Evolutionary conservation across 2,329 filamentous ascomycete genomes (phyloP).

Genomic region (Hypoxylon sp.): DNA sequence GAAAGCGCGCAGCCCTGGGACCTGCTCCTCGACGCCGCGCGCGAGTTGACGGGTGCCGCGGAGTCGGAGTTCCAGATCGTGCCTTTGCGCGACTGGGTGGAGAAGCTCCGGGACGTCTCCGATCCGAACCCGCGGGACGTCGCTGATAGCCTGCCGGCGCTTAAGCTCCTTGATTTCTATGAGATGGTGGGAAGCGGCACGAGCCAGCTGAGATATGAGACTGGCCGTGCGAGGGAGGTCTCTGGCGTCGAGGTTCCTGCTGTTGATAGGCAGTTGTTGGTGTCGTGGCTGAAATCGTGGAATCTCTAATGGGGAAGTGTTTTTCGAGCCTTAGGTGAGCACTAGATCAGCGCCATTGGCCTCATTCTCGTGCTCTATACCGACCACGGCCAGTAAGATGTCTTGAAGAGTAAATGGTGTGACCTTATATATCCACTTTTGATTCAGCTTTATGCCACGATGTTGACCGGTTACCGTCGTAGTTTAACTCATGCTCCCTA

Average conservation of each 20-base stretch:
- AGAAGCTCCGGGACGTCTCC: neutral
- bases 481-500: too few relatives aligned
- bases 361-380: too few relatives aligned
- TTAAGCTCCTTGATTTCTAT: conserved; percentile 20
- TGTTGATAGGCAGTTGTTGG: conserved; percentile 5
- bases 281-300: neutral
- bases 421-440: too few relatives aligned
- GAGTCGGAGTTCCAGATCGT: neutral
- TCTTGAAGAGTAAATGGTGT: too few relatives aligned
- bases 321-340: too few relatives aligned
- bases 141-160: conserved; percentile 2
- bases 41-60: neutral
- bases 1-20: conserved; percentile 5
- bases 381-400: too few relatives aligned
- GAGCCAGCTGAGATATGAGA: neutral
- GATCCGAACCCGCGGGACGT: conserved; percentile 1
- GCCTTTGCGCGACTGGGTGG: conserved; percentile 12
- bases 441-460: too few relatives aligned
- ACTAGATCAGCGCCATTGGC: too few relatives aligned
- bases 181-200: neutral
- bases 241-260: conserved; percentile 7
- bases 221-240: neutral
- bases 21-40: neutral
- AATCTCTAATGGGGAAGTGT: neutral
- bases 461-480: too few relatives aligned